Conservation (phyloP, 371 early-diverging fungal genomes). For the Mucor piriformis region DNA sequence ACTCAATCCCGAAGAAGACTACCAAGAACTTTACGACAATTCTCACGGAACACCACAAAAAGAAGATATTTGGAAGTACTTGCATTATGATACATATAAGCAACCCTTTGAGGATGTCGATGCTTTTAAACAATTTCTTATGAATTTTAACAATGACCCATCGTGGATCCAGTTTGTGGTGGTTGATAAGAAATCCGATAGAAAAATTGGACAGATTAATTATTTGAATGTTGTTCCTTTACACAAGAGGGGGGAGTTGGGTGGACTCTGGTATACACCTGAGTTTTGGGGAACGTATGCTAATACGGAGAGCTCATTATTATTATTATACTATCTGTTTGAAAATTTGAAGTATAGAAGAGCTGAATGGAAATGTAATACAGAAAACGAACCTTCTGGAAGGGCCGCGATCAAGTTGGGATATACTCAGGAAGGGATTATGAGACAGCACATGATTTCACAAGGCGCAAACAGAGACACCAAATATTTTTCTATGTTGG, state of each 20-base stretch:
- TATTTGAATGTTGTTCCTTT: not conserved
- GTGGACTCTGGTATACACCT: not conserved
- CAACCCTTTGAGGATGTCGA: not conserved
- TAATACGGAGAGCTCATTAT: not conserved
- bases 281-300: not conserved
- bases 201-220: not conserved
- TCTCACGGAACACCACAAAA: slow-evolving; percentile 10
- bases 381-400: not conserved
- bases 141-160: not conserved
- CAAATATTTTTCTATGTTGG: not conserved
- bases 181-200: not conserved
- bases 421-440: not conserved
- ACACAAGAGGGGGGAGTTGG: not conserved
- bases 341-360: not conserved
- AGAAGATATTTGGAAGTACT: slow-evolving; percentile 2
- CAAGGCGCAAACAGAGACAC: not conserved
- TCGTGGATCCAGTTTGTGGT: not conserved
- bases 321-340: not conserved
- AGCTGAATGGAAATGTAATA: not conserved
- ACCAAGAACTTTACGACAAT: slow-evolving; percentile 1
- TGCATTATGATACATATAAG: not conserved
- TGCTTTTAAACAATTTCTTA: not conserved
- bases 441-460: not conserved
- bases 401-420: not conserved
- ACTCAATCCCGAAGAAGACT: slow-evolving; percentile 8